Percentiles rank a stretch among this genome's conserved stretches.
Evolutionary conservation across 2,329 filamentous ascomycete species (phyloP).

Genomic region (Penicillium paneum): DNA sequence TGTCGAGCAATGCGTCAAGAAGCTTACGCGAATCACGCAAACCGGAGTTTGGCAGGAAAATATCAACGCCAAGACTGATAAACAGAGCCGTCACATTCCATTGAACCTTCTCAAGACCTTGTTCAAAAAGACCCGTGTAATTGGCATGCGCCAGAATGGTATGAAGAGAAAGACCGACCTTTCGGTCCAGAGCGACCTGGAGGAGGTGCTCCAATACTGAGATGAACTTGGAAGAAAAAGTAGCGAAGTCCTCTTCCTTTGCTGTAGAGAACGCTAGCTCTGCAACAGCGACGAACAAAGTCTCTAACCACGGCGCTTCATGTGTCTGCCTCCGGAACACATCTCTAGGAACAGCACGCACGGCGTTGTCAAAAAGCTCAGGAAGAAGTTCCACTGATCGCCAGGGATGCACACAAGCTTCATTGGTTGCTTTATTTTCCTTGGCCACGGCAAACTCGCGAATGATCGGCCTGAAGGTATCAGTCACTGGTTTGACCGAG

Average conservation of each 20-base stretch:
- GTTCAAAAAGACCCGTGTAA: slow-evolving; percentile 40
- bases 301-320: slow-evolving; percentile 51
- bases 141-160: slow-evolving; percentile 42
- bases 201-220: slow-evolving; percentile 38
- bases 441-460: slow-evolving; percentile 20
- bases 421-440: slow-evolving; percentile 10
- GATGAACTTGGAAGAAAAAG: slow-evolving; percentile 32
- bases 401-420: slow-evolving; percentile 21
- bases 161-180: slow-evolving; percentile 40
- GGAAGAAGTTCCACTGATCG: slow-evolving; percentile 37
- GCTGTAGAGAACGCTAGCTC: slow-evolving; percentile 39
- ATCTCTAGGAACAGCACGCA: slow-evolving; percentile 45
- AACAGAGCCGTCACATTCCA: slow-evolving; percentile 44
- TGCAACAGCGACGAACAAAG: slow-evolving; percentile 45
- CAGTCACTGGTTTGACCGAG: slow-evolving; percentile 35
- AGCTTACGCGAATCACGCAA: slow-evolving; percentile 36
- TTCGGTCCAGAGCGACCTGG: slow-evolving; percentile 37
- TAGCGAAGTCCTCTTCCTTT: slow-evolving; percentile 26
- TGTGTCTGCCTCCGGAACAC: slow-evolving; percentile 43
- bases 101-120: slow-evolving; percentile 32
- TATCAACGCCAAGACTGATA: slow-evolving; percentile 42
- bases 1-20: slow-evolving; percentile 36
- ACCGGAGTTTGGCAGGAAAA: slow-evolving; percentile 46
- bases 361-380: slow-evolving; percentile 46
- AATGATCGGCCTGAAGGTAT: slow-evolving; percentile 38